Evolutionary conservation across 305 asterid genomes (phyloP), one percentile per base, ranked within the genome.

Genomic region (Fraxinus ornus): DNA sequence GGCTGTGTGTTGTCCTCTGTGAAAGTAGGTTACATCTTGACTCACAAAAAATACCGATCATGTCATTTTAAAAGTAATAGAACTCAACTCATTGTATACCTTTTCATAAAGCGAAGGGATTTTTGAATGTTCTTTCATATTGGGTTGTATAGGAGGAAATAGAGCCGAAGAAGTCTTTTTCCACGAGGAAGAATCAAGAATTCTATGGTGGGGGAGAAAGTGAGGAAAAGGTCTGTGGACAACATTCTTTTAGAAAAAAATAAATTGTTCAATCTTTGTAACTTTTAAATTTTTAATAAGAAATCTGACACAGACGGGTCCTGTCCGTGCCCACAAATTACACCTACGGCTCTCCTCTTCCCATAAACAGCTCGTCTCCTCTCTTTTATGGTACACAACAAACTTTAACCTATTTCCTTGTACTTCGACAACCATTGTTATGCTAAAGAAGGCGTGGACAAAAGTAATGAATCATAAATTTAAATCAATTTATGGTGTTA

Each of bases 101-200:
- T 68, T 1, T 68, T 24, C 3, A 28, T 4, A 30, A 1, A 12
- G 7, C n/a, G 19, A 26, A 26, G 1, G n/a, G 74, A 66, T 12
- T 3, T 66, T 66, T 66, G 37, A 66, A 66, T 3, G 5, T 22
- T 22, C 15, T 26, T 68, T 68, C 75, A 68, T 28, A 30, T 28
- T 12, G 75, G 75, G 75, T 64, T 12, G 37, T 68, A 13, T 9
- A 13, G 39, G 12, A 68, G 37, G 33, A 68, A 30, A 9, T 22
- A 13, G 6, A 12, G 13, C 1, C 35, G 9, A 36, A 28, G 10
- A 10, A 33, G 39, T 24, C 33, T 8, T 76, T 26, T 49, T 36
- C 68, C 33, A 74, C 22, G n/a, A 13, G 33, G n/a, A 79, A 60
- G 26, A 80, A 9, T 33, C 41, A 55, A 80, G 83, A 52, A 81